Evolutionary conservation across 768 basidiomycete species (phyloP), one percentile per base, ranked within the genome.

Genomic region (Russula lepida): DNA sequence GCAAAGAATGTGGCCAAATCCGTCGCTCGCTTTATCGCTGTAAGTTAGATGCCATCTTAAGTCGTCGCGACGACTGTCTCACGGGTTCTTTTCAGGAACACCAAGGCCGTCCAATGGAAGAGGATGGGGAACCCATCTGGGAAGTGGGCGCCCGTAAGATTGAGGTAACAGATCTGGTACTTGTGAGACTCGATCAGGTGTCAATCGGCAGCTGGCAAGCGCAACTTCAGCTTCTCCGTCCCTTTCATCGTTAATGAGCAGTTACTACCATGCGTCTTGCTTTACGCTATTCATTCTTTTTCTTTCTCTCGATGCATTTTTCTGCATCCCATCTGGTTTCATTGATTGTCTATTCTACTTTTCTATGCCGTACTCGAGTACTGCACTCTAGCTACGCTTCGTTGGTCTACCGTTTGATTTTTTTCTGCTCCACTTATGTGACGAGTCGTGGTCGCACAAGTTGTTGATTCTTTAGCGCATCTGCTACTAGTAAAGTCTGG

Each of bases 161-260:
- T 71, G 79, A 71, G 41, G 73, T 86, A 6, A 85, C 86, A 28
- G 82, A 90, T 69, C 75, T 91, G 53, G 74, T 85, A 52, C 80
- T 91, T 50, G 84, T 91, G 65, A 86, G 86, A 67, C 81, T 90
- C 56, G 87, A 90, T 72, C 88, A 91, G 64, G 87, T 89, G 54
- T 89, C 88, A 12, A 82, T 87, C 72, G 89, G 88, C 17, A 85
- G 84, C 58, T 91, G 88, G 88, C 88, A 90, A 61, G 86, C 87
- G n/a, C 87, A 90, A 59, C 72, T 90, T 47, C 79, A 86, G 69
- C 76, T 89, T 48, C 19, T 54, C 4, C 49, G 15, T 8, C 64
- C 61, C 30, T 43, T 51, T 7, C 1, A 32, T 32, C 32, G 7
- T 32, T n/a, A n/a, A n/a, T n/a, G n/a, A n/a, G n/a, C n/a, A n/a